Percentiles rank a stretch among this genome's conserved stretches.
Conservation (phyloP, 2,329 filamentous ascomycete species). For the Ophiocordyceps camponoti-floridani region DNA sequence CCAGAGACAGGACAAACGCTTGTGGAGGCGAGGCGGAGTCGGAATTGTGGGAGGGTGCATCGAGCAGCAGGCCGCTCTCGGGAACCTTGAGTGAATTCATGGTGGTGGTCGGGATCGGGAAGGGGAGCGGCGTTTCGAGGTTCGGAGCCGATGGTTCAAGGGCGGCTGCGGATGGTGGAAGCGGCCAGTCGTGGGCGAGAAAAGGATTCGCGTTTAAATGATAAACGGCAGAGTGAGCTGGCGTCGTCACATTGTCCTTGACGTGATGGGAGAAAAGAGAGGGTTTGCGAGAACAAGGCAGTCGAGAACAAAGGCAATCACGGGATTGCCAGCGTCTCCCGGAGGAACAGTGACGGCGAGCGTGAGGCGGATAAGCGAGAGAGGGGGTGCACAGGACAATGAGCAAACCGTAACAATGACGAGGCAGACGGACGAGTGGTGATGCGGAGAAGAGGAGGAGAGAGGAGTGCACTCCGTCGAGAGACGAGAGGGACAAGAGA, state of each 20-base stretch:
- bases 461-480: background rate
- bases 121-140: background rate
- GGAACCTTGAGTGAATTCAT: constrained; percentile 39
- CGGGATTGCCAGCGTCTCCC: background rate
- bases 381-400: background rate
- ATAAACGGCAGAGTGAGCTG: background rate
- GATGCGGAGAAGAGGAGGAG: background rate
- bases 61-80: constrained; percentile 38
- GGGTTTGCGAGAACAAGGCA: background rate
- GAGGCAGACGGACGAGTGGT: background rate
- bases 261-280: background rate
- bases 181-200: background rate
- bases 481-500: background rate
- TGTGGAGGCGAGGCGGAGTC: constrained; percentile 29
- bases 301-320: background rate
- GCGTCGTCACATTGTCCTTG: background rate
- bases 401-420: background rate
- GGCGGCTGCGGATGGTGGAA: background rate
- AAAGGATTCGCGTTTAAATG: background rate
- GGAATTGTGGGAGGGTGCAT: constrained; percentile 24
- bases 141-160: background rate
- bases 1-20: constrained; percentile 39
- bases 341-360: background rate
- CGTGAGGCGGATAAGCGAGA: background rate
- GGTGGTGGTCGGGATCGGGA: constrained; percentile 8